phyloP scores from a whole-genome alignment of 78 protist genomes.

The Dictyostelium intermedium region DNA sequence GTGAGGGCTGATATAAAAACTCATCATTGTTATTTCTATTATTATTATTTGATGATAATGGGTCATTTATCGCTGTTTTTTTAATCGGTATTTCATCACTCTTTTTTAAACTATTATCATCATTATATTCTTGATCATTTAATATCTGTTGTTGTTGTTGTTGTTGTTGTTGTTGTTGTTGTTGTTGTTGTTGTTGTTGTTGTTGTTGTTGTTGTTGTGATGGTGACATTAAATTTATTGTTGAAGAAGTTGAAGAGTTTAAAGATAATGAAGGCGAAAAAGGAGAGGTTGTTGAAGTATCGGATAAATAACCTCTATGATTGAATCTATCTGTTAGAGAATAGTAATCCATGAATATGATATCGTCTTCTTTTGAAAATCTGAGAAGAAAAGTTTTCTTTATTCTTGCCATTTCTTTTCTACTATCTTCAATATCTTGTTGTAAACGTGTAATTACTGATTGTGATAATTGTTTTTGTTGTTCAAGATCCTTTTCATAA shows the following conservation, averaged over 20 bases:
- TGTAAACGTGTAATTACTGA: slow-evolving; percentile 9
- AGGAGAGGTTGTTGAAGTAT: background rate
- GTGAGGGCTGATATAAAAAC: background rate
- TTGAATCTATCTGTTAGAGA: slow-evolving; percentile 5
- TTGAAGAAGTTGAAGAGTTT: background rate
- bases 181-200: background rate
- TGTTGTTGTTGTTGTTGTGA: background rate
- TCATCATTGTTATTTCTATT: background rate
- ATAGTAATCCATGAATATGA: slow-evolving; percentile 56
- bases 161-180: background rate
- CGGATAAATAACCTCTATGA: background rate
- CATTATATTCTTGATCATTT: background rate
- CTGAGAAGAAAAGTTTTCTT: slow-evolving; percentile 50
- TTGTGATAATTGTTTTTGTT: slow-evolving; percentile 32
- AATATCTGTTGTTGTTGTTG: background rate
- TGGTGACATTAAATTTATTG: background rate
- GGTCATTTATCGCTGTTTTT: background rate
- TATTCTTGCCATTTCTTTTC: slow-evolving; percentile 21
- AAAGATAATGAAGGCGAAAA: slow-evolving; percentile 1
- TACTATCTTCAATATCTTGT: slow-evolving; percentile 50
- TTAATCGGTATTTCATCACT: slow-evolving; percentile 1
- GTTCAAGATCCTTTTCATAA: slow-evolving; percentile 25
- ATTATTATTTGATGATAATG: background rate
- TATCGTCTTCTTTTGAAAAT: slow-evolving; percentile 69
- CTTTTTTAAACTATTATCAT: background rate